A percentile compares a stretch with the other conserved stretches of the same genome.
These are phyloP conservation scores for Geranium rotundifolium DNA, from an alignment of 345 rosid genomes.

Conservation along the genomic window DNA sequence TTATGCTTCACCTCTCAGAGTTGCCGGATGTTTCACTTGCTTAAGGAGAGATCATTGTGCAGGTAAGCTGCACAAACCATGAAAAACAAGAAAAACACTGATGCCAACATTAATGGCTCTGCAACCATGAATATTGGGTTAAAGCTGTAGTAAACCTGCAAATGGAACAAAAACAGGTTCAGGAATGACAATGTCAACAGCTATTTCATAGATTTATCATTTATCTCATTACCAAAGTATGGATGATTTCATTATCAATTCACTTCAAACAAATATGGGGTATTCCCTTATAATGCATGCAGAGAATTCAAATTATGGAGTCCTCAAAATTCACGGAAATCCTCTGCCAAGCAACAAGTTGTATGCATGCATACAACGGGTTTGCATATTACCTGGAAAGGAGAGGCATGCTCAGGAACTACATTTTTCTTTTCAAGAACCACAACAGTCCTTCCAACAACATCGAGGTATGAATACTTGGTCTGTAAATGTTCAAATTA, in stretches of 20 bases:
- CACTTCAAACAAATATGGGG: too few species aligned
- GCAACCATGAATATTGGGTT: conserved; percentile 93
- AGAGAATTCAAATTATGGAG: background rate
- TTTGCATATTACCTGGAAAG: conserved; percentile 67
- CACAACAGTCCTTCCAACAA: conserved; percentile 87
- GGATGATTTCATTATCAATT: too few species aligned
- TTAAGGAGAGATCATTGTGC: conserved; percentile 66
- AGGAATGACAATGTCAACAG: background rate
- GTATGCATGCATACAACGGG: too few species aligned
- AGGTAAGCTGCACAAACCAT: conserved; percentile 67
- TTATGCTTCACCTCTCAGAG: too few species aligned
- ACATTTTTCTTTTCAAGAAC: conserved; percentile 84
- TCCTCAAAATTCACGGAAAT: background rate
- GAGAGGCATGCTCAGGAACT: conserved; percentile 63
- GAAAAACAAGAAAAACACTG: conserved; percentile 68
- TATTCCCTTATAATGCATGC: too few species aligned
- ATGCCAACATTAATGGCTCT: conserved; percentile 79
- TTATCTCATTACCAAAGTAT: background rate
- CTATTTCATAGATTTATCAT: too few species aligned
- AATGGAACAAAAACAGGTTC: background rate
- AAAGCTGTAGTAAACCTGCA: conserved; percentile 86
- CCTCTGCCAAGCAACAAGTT: background rate
- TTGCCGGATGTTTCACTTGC: conserved; percentile 21
- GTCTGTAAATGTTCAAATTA: conserved; percentile 35
- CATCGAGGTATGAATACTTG: conserved; percentile 93